Percentiles rank a stretch among this genome's conserved stretches.
Evolutionary conservation across 2,329 filamentous ascomycete genomes (phyloP).

Genomic region (Eurotiales sp.): DNA sequence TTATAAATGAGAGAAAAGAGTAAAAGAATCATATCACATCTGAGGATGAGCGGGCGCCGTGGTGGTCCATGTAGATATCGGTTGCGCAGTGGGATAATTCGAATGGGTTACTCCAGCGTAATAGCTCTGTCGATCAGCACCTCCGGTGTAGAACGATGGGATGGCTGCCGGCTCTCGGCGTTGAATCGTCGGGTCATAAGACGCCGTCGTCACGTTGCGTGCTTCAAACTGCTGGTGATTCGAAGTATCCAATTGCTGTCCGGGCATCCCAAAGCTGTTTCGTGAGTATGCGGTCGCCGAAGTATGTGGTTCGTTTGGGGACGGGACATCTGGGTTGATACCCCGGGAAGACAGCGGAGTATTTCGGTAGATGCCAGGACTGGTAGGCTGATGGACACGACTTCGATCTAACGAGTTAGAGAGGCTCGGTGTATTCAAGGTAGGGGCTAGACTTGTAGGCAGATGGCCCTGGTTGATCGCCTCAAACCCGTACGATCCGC

Average conservation of each 20-base stretch:
- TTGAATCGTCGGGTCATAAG: conserved; percentile 30
- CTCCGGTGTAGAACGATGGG: conserved; percentile 31
- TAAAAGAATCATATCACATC: conserved; percentile 26
- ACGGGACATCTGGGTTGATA: conserved; percentile 36
- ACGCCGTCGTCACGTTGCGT: conserved; percentile 24
- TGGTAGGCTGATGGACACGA: conserved; percentile 34
- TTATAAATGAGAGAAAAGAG: conserved; percentile 6
- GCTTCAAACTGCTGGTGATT: conserved; percentile 28
- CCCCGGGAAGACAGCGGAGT: conserved; percentile 38
- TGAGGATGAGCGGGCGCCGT: conserved; percentile 36
- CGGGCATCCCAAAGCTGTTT: conserved; percentile 34
- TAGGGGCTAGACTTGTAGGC: conserved; percentile 30
- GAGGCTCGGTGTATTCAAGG: conserved; percentile 27
- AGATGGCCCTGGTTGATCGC: conserved; percentile 31
- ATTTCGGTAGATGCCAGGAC: conserved; percentile 36
- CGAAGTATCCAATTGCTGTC: conserved; percentile 29
- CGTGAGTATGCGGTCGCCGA: conserved; percentile 35
- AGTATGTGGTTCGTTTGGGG: conserved; percentile 33
- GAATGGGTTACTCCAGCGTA: conserved; percentile 31
- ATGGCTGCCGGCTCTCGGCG: conserved; percentile 36
- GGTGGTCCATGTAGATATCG: conserved; percentile 35
- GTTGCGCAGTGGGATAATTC: conserved; percentile 29
- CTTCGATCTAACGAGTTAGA: conserved; percentile 33
- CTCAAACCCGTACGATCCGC: conserved; percentile 34
- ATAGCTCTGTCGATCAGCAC: conserved; percentile 30